phyloP scores from a whole-genome alignment of 2,329 filamentous ascomycete species.

The Cyphellophora europaea region DNA sequence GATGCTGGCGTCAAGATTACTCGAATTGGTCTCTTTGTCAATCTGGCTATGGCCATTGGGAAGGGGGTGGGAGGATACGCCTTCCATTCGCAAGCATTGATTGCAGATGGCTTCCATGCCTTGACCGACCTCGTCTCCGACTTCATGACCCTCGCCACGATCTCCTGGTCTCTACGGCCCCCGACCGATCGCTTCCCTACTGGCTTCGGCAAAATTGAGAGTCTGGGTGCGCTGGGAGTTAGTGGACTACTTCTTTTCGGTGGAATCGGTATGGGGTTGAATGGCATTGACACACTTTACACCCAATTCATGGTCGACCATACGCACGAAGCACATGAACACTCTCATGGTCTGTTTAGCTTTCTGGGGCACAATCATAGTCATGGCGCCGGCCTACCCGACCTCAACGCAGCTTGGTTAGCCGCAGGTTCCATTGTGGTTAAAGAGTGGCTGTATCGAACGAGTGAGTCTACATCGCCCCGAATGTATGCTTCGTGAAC shows the following conservation, averaged over 20 bases:
- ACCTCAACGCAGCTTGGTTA: constrained; percentile 90
- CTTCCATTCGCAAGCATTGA: constrained; percentile 89
- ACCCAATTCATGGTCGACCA: constrained; percentile 63
- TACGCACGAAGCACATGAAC: constrained; percentile 46
- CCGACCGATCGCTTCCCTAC: constrained; percentile 76
- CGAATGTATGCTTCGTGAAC: constrained; percentile 1
- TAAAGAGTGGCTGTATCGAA: constrained; percentile 95
- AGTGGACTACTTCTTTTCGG: constrained; percentile 83
- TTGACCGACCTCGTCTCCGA: constrained; percentile 93
- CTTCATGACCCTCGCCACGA: constrained; percentile 84
- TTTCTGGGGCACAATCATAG: constrained; percentile 50
- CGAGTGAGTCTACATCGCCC: constrained; percentile 62
- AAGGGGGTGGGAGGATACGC: constrained; percentile 88
- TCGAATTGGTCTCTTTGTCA: constrained; percentile 76
- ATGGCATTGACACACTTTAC: constrained; percentile 60
- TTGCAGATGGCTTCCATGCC: constrained; percentile 91
- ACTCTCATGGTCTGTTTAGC: constrained; percentile 43
- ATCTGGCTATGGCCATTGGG: constrained; percentile 85
- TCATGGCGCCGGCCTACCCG: constrained; percentile 59
- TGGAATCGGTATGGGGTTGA: constrained; percentile 84
- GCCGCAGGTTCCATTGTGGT: constrained; percentile 80
- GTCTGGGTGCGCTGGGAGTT: constrained; percentile 83
- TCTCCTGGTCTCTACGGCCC: constrained; percentile 83
- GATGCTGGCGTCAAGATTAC: constrained; percentile 94
- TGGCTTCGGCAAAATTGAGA: constrained; percentile 97